Evolutionary conservation across 495 filamentous ascomycete species (phyloP).

Genomic region (Oidiodendron maius): DNA sequence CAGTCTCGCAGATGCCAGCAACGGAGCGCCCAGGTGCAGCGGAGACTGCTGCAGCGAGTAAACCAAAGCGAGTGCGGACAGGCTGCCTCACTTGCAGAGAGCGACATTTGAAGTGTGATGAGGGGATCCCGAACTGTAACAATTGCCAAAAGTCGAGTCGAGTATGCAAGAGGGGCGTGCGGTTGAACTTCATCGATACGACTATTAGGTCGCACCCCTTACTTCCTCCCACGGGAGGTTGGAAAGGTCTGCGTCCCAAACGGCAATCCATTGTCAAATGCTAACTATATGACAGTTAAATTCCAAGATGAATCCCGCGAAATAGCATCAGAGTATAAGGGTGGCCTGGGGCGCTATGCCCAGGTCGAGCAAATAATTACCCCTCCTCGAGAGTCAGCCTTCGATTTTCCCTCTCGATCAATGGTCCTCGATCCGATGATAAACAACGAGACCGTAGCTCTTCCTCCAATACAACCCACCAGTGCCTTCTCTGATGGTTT

Average conservation of each 20-base stretch:
- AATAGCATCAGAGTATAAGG: slow-evolving; percentile 89
- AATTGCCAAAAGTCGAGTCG: slow-evolving; percentile 89
- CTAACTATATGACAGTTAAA: slow-evolving; percentile 34
- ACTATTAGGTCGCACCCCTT: slow-evolving; percentile 65
- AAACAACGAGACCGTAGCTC: slow-evolving; percentile 8
- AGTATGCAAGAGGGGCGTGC: slow-evolving; percentile 77
- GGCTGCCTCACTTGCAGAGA: slow-evolving; percentile 76
- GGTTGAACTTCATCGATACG: slow-evolving; percentile 90
- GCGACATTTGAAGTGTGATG: slow-evolving; percentile 66
- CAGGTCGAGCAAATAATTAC: slow-evolving; percentile 36
- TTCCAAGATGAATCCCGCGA: slow-evolving; percentile 88
- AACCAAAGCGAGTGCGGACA: slow-evolving; percentile 63
- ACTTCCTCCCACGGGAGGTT: slow-evolving; percentile 55
- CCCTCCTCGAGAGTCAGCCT: slow-evolving; percentile 17
- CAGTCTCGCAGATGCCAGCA: slow-evolving; percentile 18
- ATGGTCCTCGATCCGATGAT: slow-evolving; percentile 10
- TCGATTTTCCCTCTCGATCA: slow-evolving; percentile 14
- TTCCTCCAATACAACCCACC: slow-evolving; percentile 19
- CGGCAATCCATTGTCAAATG: background rate
- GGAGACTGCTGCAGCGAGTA: slow-evolving; percentile 36
- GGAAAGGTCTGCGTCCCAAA: slow-evolving; percentile 46
- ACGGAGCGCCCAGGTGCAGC: slow-evolving; percentile 18
- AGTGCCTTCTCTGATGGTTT: slow-evolving; percentile 16
- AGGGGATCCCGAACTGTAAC: slow-evolving; percentile 67
- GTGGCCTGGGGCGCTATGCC: slow-evolving; percentile 71